Conservation (phyloP, 2,329 filamentous ascomycete genomes). For the Ophiostoma angusticollis region DNA sequence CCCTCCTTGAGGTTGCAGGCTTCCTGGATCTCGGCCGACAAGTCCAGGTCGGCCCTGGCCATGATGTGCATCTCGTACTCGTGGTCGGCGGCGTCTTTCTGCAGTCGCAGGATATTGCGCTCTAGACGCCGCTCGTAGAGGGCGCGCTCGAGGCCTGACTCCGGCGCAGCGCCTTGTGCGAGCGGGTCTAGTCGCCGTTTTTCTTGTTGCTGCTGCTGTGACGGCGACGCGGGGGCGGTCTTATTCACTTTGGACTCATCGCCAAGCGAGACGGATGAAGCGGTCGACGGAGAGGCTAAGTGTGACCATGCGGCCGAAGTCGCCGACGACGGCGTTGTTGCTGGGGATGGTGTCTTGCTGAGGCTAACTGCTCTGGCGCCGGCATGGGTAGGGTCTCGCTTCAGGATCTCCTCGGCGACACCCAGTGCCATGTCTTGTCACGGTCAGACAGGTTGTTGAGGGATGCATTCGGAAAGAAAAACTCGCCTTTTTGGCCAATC, state of each 20-base stretch:
- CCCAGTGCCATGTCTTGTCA: constrained; percentile 6
- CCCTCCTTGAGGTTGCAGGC: constrained; percentile 7
- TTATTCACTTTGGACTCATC: no score
- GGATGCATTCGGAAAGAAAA: background rate
- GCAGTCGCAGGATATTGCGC: background rate
- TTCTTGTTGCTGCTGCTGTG: no score
- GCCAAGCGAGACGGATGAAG: no score
- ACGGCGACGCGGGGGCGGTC: no score
- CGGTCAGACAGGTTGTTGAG: background rate
- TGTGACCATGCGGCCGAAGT: constrained; percentile 16
- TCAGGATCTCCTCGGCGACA: constrained; percentile 11
- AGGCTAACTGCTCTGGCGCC: constrained; percentile 2
- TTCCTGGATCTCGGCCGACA: constrained; percentile 3
- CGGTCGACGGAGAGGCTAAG: constrained; percentile 25
- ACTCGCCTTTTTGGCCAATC: constrained; percentile 7
- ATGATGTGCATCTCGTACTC: constrained; percentile 10
- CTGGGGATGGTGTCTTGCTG: constrained; percentile 1
- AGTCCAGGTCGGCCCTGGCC: constrained; percentile 3
- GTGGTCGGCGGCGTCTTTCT: constrained; percentile 5
- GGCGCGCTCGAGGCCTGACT: background rate
- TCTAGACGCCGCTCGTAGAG: constrained; percentile 4
- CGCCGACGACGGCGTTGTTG: constrained; percentile 1
- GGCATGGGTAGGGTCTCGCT: constrained; percentile 6
- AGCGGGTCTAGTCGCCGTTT: no score
- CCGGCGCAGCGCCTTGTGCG: background rate